Evolutionary conservation across 1,284 basidiomycete genomes (phyloP).

Genomic region (Ceratobasidium sp.): DNA sequence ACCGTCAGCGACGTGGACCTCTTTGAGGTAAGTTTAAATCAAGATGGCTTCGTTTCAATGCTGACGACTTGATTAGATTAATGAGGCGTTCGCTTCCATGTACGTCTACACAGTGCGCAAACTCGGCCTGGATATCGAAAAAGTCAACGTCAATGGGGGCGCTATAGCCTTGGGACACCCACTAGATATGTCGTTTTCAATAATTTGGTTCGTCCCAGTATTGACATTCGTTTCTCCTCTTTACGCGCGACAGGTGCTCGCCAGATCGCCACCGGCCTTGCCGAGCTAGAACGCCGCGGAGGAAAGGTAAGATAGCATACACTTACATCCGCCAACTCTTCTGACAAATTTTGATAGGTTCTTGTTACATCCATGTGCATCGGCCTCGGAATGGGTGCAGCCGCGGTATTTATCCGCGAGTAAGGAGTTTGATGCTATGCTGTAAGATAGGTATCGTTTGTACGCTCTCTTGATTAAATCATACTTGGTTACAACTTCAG

Average conservation of each 20-base stretch:
- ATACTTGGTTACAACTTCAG: slow-evolving; percentile 2
- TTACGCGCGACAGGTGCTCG: slow-evolving; percentile 85
- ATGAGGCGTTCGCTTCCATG: slow-evolving; percentile 92
- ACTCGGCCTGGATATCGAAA: slow-evolving; percentile 70
- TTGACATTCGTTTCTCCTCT: slow-evolving; percentile 43
- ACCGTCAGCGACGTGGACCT: slow-evolving; percentile 77
- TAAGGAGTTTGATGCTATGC: not conserved
- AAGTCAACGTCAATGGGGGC: slow-evolving; percentile 90
- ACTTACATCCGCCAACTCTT: not conserved
- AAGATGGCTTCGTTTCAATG: not conserved
- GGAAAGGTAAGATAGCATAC: slow-evolving; percentile 65
- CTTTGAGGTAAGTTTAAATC: slow-evolving; percentile 65
- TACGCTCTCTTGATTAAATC: slow-evolving; percentile 21
- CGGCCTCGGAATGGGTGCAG: slow-evolving; percentile 88
- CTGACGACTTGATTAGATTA: slow-evolving; percentile 62
- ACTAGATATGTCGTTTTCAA: slow-evolving; percentile 67
- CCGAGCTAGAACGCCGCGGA: slow-evolving; percentile 77
- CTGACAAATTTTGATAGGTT: slow-evolving; percentile 31
- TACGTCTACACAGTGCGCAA: slow-evolving; percentile 81
- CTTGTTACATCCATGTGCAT: slow-evolving; percentile 61
- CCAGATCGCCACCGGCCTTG: slow-evolving; percentile 86
- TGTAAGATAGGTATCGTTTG: not conserved
- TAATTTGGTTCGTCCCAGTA: not conserved
- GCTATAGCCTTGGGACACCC: slow-evolving; percentile 89
- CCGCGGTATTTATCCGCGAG: slow-evolving; percentile 82